A percentile compares a stretch with the other conserved stretches of the same genome.
phyloP scores from a whole-genome alignment of 768 basidiomycete genomes.

The Imleria badia region DNA sequence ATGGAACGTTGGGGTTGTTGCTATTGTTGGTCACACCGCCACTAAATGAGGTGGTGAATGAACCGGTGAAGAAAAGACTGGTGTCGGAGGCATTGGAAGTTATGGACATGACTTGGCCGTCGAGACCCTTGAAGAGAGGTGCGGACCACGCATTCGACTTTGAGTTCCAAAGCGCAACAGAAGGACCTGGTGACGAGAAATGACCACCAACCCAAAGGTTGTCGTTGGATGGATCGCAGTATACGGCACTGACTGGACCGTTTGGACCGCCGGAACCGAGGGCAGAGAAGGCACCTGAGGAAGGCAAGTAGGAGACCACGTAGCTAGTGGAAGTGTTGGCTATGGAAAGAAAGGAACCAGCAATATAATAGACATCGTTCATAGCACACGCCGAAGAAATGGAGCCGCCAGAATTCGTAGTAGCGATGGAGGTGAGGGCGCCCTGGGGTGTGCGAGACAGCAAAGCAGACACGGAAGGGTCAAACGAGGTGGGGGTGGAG shows the following conservation, averaged over 20 bases:
- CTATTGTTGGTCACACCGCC: constrained; percentile 53
- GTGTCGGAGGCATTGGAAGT: constrained; percentile 64
- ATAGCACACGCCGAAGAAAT: constrained; percentile 75
- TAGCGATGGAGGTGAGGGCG: constrained; percentile 64
- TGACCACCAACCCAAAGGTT: constrained; percentile 79
- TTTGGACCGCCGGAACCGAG: constrained; percentile 72
- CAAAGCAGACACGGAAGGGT: constrained; percentile 70
- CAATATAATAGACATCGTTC: constrained; percentile 70
- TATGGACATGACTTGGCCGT: constrained; percentile 72
- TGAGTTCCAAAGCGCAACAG: constrained; percentile 71
- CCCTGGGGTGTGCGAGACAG: constrained; percentile 66
- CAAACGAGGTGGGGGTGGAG: constrained; percentile 55
- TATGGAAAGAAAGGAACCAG: constrained; percentile 80
- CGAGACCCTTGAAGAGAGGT: constrained; percentile 79
- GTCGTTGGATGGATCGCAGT: constrained; percentile 66
- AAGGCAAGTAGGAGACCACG: constrained; percentile 71
- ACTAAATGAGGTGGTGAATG: constrained; percentile 75
- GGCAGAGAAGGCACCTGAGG: constrained; percentile 55
- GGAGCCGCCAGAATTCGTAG: constrained; percentile 76
- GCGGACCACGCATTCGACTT: constrained; percentile 67
- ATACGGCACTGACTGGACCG: constrained; percentile 69
- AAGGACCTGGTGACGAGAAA: constrained; percentile 65
- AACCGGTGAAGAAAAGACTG: constrained; percentile 85
- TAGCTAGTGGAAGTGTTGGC: constrained; percentile 60
- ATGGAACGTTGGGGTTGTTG: constrained; percentile 85